Percentiles rank a stretch among this genome's conserved stretches.
Conservation (phyloP, 805 yeast genomes). For the Saccharomycopsis sp. region DNA sequence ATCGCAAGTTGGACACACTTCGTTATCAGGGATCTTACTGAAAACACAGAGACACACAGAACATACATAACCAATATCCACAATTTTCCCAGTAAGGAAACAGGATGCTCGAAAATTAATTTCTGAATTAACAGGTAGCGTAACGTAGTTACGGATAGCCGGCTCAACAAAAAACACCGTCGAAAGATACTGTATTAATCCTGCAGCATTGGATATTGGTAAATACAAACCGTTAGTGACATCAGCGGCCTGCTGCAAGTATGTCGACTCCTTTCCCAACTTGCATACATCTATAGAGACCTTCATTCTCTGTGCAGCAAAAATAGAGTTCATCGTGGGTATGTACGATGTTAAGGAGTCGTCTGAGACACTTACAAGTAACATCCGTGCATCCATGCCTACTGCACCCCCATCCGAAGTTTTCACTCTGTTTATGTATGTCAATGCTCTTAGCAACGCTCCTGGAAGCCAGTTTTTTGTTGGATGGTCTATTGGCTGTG, state of each 20-base stretch:
- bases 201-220: slow-evolving; percentile 57
- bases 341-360: slow-evolving; percentile 79
- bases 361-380: slow-evolving; percentile 60
- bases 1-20: slow-evolving; percentile 81
- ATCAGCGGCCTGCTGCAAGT: slow-evolving; percentile 92
- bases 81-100: slow-evolving; percentile 81
- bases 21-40: slow-evolving; percentile 60
- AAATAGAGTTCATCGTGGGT: slow-evolving; percentile 90
- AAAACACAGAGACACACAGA: slow-evolving; percentile 82
- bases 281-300: slow-evolving; percentile 89
- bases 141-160: slow-evolving; percentile 62
- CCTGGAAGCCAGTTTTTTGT: slow-evolving; percentile 54
- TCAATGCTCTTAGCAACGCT: slow-evolving; percentile 74
- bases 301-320: slow-evolving; percentile 90
- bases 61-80: slow-evolving; percentile 92
- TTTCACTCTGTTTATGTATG: slow-evolving; percentile 67
- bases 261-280: slow-evolving; percentile 51
- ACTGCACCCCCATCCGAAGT: slow-evolving; percentile 37
- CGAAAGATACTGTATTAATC: slow-evolving; percentile 73
- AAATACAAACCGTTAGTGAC: slow-evolving; percentile 89
- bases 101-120: slow-evolving; percentile 95
- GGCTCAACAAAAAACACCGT: slow-evolving; percentile 89
- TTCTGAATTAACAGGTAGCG: slow-evolving; percentile 74
- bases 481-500: slow-evolving; percentile 26
- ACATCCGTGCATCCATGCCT: slow-evolving; percentile 55